These are phyloP conservation scores for Blastobotrys persicus DNA, from an alignment of 1,139 yeast genomes.

Conservation along the genomic window DNA sequence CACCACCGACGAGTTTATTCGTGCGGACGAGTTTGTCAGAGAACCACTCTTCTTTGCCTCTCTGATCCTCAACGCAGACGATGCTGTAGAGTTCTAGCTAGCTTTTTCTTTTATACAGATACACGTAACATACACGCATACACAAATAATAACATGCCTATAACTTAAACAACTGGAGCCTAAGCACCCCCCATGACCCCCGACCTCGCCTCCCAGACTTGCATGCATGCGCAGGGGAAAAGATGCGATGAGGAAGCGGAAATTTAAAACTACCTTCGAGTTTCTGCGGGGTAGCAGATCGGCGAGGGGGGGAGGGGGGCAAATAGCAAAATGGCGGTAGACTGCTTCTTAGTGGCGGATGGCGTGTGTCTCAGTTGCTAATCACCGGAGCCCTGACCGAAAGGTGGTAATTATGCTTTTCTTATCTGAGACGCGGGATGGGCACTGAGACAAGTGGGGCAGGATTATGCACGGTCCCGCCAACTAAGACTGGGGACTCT, in stretches of 20 bases:
- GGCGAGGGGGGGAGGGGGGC: neutral
- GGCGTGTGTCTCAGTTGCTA: neutral
- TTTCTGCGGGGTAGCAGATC: neutral
- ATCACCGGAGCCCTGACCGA: neutral
- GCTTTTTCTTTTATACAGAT: no score
- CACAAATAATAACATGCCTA: no score
- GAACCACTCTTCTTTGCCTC: conserved; percentile 19
- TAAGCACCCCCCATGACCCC: no score
- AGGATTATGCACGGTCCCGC: neutral
- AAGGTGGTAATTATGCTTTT: neutral
- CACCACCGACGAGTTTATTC: conserved; percentile 16
- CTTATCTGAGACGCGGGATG: neutral
- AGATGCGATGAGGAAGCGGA: conserved; percentile 1
- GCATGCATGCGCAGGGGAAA: neutral
- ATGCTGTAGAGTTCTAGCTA: conserved; percentile 21
- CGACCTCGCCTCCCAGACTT: no score
- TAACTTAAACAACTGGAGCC: no score
- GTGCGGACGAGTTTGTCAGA: conserved; percentile 16
- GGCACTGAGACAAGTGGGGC: neutral
- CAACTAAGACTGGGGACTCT: no score
- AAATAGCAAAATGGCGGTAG: neutral
- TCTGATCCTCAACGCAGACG: conserved; percentile 41
- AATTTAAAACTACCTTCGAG: conserved; percentile 9
- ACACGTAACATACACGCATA: no score
- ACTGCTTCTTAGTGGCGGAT: neutral